Evolutionary conservation across 2,329 filamentous ascomycete genomes (phyloP).

Genomic region (Penicillium sp.): DNA sequence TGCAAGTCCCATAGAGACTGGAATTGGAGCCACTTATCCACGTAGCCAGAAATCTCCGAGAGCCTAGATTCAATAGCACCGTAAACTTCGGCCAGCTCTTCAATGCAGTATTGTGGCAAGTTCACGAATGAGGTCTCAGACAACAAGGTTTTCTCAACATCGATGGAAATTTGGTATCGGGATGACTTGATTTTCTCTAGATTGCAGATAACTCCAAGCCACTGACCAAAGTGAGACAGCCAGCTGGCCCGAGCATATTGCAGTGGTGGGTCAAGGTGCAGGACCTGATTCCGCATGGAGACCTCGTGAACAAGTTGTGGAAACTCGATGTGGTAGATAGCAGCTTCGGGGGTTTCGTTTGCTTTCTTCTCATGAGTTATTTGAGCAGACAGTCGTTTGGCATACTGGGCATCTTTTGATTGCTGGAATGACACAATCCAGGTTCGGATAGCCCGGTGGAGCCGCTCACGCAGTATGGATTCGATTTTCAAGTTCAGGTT

Average conservation of each 20-base stretch:
- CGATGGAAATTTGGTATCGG: conserved; percentile 83
- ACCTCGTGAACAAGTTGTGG: conserved; percentile 74
- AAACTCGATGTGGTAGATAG: conserved; percentile 38
- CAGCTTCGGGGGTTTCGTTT: conserved; percentile 26
- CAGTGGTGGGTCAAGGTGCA: conserved; percentile 90
- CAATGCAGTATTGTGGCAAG: conserved; percentile 77
- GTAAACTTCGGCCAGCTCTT: conserved; percentile 75
- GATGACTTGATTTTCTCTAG: conserved; percentile 92
- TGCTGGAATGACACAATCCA: conserved; percentile 87
- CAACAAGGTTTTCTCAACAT: conserved; percentile 37
- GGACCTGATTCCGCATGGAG: conserved; percentile 96
- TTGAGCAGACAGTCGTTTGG: conserved; percentile 21
- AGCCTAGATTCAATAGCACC: conserved; percentile 78
- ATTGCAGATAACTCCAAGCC: conserved; percentile 90
- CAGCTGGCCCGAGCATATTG: conserved; percentile 90
- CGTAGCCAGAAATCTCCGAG: conserved; percentile 73
- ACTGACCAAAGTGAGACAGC: conserved; percentile 87
- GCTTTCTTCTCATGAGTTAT: conserved; percentile 16
- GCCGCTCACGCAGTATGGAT: conserved; percentile 69
- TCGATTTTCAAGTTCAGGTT: conserved; percentile 85
- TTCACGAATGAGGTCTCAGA: conserved; percentile 68
- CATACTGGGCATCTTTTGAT: conserved; percentile 28
- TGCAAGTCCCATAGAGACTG: conserved; percentile 98
- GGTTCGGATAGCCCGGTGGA: conserved; percentile 76
- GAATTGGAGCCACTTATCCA: conserved; percentile 98